Evolutionary conservation across 768 basidiomycete species (phyloP), one percentile per base, ranked within the genome.

Genomic region (Tulasnella sp.): DNA sequence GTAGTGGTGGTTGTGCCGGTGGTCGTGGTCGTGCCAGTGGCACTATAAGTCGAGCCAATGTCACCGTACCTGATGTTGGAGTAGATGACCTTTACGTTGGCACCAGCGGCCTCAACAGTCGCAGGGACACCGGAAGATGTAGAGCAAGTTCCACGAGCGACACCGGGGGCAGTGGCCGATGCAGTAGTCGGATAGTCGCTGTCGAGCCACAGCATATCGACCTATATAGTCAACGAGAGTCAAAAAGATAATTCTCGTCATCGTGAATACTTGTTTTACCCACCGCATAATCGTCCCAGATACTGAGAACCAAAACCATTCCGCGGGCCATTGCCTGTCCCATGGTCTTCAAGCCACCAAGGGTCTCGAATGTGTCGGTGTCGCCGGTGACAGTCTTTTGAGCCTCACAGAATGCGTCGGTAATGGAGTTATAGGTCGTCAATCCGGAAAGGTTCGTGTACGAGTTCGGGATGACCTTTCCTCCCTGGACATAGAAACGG

Each of bases 251-350:
- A n/a, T n/a, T n/a, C n/a, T n/a, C n/a, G n/a, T n/a, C n/a, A n/a
- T n/a, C n/a, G n/a, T n/a, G n/a, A n/a, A n/a, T n/a, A n/a, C n/a
- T n/a, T n/a, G n/a, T n/a, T n/a, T n/a, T n/a, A n/a, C n/a, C n/a
- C n/a, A 70, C 79, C 27, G 71, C 71, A 65, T 80, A 73, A 70
- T 81, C 80, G 67, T 80, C 80, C 80, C 80, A 80, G 63, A 80
- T 60, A 50, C 70, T 72, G 66, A 80, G 68, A 59, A 77, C 77
- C 62, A 80, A 70, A 44, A 78, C 79, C 73, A 78, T 74, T 47
- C 78, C 78, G 51, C 68, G 66, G 41, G 64, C 66, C 61, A 78
- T 67, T 10, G 76, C 67, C 50, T 65, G 58, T 59, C 70, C 70
- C 67, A 73, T 70, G 52, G 54, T 58, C 24, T 66, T 63, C 38